Base-by-base conservation (phyloP, 495 filamentous ascomycete species). In the Parmelia sp. region DNA sequence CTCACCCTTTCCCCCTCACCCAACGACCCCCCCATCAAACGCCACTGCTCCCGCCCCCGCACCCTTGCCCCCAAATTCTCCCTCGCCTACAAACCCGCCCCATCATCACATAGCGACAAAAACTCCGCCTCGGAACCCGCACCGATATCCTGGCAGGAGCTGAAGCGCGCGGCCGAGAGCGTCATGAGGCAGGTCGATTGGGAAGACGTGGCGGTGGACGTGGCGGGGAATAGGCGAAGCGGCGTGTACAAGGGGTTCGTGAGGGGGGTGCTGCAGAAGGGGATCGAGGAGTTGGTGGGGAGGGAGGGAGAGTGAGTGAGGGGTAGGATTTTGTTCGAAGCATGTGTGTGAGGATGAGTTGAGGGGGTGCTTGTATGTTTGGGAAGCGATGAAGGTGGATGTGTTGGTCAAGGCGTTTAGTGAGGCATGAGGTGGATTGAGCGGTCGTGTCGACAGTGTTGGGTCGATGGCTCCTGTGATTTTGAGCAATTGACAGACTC, bases 141-240 rank as follows among this genome's bases (percentile, higher is more conserved):
- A 10, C 6, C 40, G 0, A 35, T 66, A n/a, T 66, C 64, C 0
- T 37, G 49, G 5, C 21, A 57, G n/a, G 66, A 67, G 39, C 19
- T 61, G 1, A 64, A 64, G n/a, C 53, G 61, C 1, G 58, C 31
- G 3, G 17, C 51, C 0, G 57, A 61, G n/a, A 57, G 62, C 35
- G 19, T 68, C 6, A 17, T 68, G 53, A 47, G 45, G 19, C 66
- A 68, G 40, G 59, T 68, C 1, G 44, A 68, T 21, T 68, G 66
- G 66, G 31, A 44, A 1, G 21, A 5, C 0, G 62, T 68, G 4
- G 63, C 49, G 0, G 25, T 56, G 37, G 51, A 65, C 11, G 66
- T 68, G 19, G 66, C 62, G 23, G 55, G 59, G 21, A 68, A 68
- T 56, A 21, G 66, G 36, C 4, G 25, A 1, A 40, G 36, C 3